phyloP scores from a whole-genome alignment of 2,329 filamentous ascomycete genomes.

The Fonsecaea pugnacius region DNA sequence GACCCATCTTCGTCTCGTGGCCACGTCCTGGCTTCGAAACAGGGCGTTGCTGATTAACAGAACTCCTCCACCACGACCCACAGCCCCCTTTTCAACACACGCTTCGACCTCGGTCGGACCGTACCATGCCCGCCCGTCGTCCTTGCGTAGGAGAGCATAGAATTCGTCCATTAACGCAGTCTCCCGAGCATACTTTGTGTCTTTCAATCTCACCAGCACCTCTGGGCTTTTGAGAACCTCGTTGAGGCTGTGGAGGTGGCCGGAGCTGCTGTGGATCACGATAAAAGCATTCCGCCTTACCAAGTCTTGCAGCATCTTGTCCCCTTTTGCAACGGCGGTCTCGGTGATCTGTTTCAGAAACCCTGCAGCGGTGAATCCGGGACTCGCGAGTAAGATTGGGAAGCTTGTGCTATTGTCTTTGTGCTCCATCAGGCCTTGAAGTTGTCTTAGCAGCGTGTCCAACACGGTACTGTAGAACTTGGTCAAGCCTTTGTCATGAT shows the following conservation, averaged over 20 bases:
- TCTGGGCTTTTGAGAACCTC: slow-evolving; percentile 83
- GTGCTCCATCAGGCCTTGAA: slow-evolving; percentile 67
- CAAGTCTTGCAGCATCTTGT: slow-evolving; percentile 68
- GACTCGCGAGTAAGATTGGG: slow-evolving; percentile 82
- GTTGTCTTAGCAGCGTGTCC: slow-evolving; percentile 73
- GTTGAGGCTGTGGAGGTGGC: slow-evolving; percentile 82
- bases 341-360: slow-evolving; percentile 76
- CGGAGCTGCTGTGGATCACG: slow-evolving; percentile 82
- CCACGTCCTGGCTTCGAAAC: slow-evolving; percentile 81
- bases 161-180: slow-evolving; percentile 84
- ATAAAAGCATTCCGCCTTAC: slow-evolving; percentile 62
- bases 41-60: slow-evolving; percentile 84
- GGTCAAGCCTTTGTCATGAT: slow-evolving; percentile 65
- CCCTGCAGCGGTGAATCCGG: slow-evolving; percentile 80
- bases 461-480: slow-evolving; percentile 80
- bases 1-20: slow-evolving; percentile 78
- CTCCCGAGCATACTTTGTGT: slow-evolving; percentile 87
- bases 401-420: slow-evolving; percentile 48
- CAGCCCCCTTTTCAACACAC: slow-evolving; percentile 83
- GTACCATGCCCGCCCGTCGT: slow-evolving; percentile 91
- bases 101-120: slow-evolving; percentile 79
- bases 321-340: slow-evolving; percentile 66
- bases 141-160: slow-evolving; percentile 73
- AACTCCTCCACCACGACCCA: slow-evolving; percentile 82
- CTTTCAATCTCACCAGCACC: slow-evolving; percentile 74